A percentile compares a stretch with the other conserved stretches of the same genome.
Conservation (phyloP, 345 rosid species). For the Microcos paniculata region DNA sequence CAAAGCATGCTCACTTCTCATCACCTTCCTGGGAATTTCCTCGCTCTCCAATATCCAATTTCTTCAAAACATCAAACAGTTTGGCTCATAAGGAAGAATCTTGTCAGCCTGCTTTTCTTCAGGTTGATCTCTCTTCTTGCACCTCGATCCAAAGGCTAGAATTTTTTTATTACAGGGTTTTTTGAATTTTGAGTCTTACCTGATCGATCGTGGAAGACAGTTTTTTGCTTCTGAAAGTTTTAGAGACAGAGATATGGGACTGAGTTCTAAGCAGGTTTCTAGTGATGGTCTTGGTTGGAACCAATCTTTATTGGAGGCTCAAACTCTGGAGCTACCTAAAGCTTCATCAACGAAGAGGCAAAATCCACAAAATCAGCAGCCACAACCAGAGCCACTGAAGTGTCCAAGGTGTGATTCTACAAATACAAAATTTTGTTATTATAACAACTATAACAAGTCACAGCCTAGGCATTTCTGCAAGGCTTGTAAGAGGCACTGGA, state of each 20-base stretch:
- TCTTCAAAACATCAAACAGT: conserved; percentile 10
- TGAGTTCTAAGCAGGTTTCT: conserved; percentile 53
- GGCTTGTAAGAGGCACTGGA: conserved; percentile 95
- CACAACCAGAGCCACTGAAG: conserved; percentile 54
- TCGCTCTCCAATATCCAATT: conserved; percentile 5
- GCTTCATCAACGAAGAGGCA: conserved; percentile 30
- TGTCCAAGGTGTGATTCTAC: conserved; percentile 91
- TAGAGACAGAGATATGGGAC: conserved; percentile 31
- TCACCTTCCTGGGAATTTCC: conserved; percentile 41
- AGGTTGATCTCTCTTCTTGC: conserved; percentile 29
- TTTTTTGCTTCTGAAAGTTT: not conserved
- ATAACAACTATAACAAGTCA: conserved; percentile 83
- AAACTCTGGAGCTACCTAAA: conserved; percentile 33
- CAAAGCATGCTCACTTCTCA: conserved; percentile 44
- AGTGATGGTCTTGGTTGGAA: conserved; percentile 47
- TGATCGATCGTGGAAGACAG: not conserved
- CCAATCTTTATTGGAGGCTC: conserved; percentile 40
- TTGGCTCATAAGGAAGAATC: conserved; percentile 22
- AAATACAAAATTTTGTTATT: conserved; percentile 93
- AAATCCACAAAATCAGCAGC: conserved; percentile 30
- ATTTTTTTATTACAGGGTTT: not conserved
- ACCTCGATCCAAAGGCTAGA: conserved; percentile 40
- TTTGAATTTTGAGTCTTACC: not conserved
- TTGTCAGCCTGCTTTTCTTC: conserved; percentile 25
- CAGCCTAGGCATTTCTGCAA: conserved; percentile 94